A percentile compares a stretch with the other conserved stretches of the same genome.
Evolutionary conservation across 768 basidiomycete species (phyloP).

Genomic region (Russula olivacea): DNA sequence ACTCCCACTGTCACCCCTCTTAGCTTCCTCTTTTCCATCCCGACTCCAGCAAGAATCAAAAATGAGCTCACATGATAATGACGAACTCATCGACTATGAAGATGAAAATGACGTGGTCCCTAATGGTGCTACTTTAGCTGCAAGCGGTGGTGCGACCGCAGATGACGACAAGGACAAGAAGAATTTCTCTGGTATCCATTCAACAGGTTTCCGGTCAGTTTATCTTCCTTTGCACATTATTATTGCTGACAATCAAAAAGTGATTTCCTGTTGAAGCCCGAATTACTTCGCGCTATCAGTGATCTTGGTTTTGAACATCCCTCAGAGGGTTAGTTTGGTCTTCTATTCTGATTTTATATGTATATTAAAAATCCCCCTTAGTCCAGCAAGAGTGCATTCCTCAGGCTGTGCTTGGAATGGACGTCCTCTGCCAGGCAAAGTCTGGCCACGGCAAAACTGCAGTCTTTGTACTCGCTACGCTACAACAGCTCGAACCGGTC

Average conservation of each 20-base stretch:
- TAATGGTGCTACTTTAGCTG: slow-evolving; percentile 46
- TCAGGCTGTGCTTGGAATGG: slow-evolving; percentile 98
- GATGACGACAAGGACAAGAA: slow-evolving; percentile 78
- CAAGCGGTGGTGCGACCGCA: slow-evolving; percentile 45
- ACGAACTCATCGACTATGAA: slow-evolving; percentile 93
- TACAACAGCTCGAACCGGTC: slow-evolving; percentile 97
- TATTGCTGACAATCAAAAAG: slow-evolving; percentile 37
- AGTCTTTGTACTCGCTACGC: slow-evolving; percentile 95
- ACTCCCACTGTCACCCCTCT: slow-evolving; percentile 27
- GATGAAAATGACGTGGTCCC: slow-evolving; percentile 79
- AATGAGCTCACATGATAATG: slow-evolving; percentile 82
- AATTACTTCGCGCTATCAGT: slow-evolving; percentile 93
- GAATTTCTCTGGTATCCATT: slow-evolving; percentile 99
- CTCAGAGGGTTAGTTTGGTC: slow-evolving; percentile 72
- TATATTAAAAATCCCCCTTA: slow-evolving; percentile 31
- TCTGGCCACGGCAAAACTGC: slow-evolving; percentile 99
- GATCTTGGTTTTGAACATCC: slow-evolving; percentile 99
- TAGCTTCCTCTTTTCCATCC: slow-evolving; percentile 31
- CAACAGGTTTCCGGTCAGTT: slow-evolving; percentile 94
- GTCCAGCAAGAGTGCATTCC: slow-evolving; percentile 99
- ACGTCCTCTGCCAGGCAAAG: slow-evolving; percentile 98
- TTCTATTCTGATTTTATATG: not conserved
- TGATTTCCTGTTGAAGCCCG: slow-evolving; percentile 97
- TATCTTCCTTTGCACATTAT: not conserved
- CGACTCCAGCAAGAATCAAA: slow-evolving; percentile 29